Evolutionary conservation across 177 flowering plant genomes (phyloP).

Genomic region (Vitis hybrid): DNA sequence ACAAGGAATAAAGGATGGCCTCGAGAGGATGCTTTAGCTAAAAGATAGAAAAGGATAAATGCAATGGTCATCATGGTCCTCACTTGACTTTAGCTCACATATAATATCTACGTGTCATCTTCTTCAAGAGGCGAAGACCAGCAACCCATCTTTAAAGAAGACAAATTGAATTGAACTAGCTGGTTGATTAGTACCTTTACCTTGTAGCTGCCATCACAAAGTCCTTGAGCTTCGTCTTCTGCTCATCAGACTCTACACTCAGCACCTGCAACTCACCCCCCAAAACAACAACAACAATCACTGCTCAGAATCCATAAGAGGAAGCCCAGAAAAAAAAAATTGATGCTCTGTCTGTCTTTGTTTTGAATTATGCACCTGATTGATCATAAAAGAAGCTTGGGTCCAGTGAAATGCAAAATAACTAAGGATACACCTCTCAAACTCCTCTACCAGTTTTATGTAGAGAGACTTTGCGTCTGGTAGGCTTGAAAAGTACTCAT

Average conservation of each 20-base stretch:
- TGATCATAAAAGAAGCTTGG: slow-evolving; percentile 54
- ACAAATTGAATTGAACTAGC: too few species aligned
- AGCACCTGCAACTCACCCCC: too few species aligned
- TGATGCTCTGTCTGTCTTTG: too few species aligned
- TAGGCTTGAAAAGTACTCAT: slow-evolving; percentile 39
- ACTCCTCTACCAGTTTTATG: slow-evolving; percentile 63
- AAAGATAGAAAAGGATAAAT: too few species aligned
- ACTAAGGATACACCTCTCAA: slow-evolving; percentile 72
- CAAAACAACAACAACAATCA: too few species aligned
- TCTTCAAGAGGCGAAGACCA: too few species aligned
- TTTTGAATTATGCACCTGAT: slow-evolving; percentile 44
- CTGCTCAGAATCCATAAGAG: not conserved
- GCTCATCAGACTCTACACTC: slow-evolving; percentile 14
- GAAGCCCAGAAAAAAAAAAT: not conserved
- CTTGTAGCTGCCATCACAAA: slow-evolving; percentile 80
- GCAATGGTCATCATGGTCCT: too few species aligned
- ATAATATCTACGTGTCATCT: too few species aligned
- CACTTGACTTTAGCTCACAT: too few species aligned
- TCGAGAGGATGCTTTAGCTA: too few species aligned
- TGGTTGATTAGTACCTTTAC: slow-evolving; percentile 32
- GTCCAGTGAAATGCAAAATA: slow-evolving; percentile 90
- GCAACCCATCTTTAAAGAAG: too few species aligned
- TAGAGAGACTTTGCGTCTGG: slow-evolving; percentile 52
- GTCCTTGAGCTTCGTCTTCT: slow-evolving; percentile 51
- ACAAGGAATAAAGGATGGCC: too few species aligned